Evolutionary conservation across 2,329 filamentous ascomycete genomes (phyloP), one percentile per base, ranked within the genome.

Genomic region (Emergomyces pasteurianus): DNA sequence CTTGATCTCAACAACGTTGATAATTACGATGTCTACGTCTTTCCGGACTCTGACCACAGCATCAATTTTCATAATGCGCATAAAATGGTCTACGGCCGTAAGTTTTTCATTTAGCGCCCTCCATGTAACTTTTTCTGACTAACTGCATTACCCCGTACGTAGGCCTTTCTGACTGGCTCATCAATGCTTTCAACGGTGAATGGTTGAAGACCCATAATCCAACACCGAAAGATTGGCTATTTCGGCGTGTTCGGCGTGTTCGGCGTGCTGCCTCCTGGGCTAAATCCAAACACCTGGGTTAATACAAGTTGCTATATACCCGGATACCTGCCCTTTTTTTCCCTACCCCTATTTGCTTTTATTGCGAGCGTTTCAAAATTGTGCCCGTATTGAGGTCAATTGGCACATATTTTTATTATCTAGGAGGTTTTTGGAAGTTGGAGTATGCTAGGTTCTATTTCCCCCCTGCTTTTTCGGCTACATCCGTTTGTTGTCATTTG

Each of bases 171-270:
- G 92, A 89, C 72, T 99, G 92, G 92, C 84, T 99, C 60, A 83
- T 96, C 71, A 97, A 96, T 72, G 94, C 94, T 1, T 99, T 99
- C 73, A 97, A 97, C 67, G 94, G 94, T 58, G 91, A 96, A 73
- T 97, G 92, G 90, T 78, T 92, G 57, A 78, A 79, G 55, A 83
- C 80, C 21, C 75, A 79, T 18, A 72, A 81, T 59, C 80, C 83
- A 0, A 74, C 74, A 34, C 84, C 84, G 3, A 65, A 69, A 31
- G 64, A 69, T 21, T 71, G 71, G 6, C 66, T 69, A 38, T 69
- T 69, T 66, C 64, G 64, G 21, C 66, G 62, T 28, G 61, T 57
- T n/a, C 7, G 47, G 18, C 18, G 34, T 5, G 9, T 54, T 31
- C 40, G 23, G 9, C 28, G 42, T 23, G 14, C 18, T 57, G 16